Conservation (phyloP, 495 filamentous ascomycete species). For the Aspergillus wentii region DNA sequence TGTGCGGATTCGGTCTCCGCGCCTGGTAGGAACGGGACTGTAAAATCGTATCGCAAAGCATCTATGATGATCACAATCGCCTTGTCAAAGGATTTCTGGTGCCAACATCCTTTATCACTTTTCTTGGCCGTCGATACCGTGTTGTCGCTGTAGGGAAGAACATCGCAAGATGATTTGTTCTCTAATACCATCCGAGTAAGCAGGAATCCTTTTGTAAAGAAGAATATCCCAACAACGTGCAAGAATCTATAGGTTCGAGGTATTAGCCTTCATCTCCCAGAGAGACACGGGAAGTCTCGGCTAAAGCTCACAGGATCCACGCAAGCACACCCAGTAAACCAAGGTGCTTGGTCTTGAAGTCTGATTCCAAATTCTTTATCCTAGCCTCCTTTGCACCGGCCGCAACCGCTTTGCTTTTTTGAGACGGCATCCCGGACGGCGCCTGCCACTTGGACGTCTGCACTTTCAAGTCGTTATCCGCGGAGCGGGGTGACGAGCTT, state of each 20-base stretch:
- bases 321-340: constrained; percentile 35
- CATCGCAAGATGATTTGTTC: constrained; percentile 75
- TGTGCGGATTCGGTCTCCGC: constrained; percentile 46
- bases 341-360: constrained; percentile 39
- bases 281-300: not conserved
- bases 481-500: constrained; percentile 1
- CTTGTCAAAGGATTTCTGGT: constrained; percentile 86
- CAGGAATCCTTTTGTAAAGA: constrained; percentile 96
- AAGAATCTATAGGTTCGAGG: constrained; percentile 46
- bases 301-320: constrained; percentile 40
- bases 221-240: constrained; percentile 76
- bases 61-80: constrained; percentile 90
- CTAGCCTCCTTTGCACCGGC: constrained; percentile 14
- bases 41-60: constrained; percentile 94
- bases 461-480: constrained; percentile 6
- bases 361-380: constrained; percentile 23
- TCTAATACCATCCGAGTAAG: constrained; percentile 88
- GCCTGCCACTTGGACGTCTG: constrained; percentile 11
- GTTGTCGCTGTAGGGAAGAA: constrained; percentile 57
- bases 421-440: constrained; percentile 13
- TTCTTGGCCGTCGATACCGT: constrained; percentile 33
- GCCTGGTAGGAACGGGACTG: constrained; percentile 66
- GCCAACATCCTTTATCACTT: constrained; percentile 78
- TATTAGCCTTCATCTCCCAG: constrained; percentile 2
- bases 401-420: too few species aligned